A percentile compares a stretch with the other conserved stretches of the same genome.
Evolutionary conservation across 2,329 filamentous ascomycete species (phyloP).

Genomic region (Lecanicillium sp.): DNA sequence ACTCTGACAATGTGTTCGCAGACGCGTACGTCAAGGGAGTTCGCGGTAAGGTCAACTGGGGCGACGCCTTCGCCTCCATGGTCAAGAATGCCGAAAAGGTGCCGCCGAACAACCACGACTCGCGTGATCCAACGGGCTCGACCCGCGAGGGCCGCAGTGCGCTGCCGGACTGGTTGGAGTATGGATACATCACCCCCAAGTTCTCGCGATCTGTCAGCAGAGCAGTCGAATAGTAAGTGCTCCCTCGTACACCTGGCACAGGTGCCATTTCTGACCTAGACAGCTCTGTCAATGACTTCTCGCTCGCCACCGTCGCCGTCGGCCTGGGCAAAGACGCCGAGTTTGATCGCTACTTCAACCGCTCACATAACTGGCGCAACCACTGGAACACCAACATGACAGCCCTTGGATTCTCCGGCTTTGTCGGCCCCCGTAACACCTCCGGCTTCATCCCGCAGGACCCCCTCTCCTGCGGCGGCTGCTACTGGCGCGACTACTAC

Average conservation of each 20-base stretch:
- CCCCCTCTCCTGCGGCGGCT: constrained; percentile 54
- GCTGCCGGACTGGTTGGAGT: constrained; percentile 59
- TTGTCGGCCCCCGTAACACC: constrained; percentile 55
- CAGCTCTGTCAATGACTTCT: constrained; percentile 60
- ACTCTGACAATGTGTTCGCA: constrained; percentile 65
- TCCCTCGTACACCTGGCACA: constrained; percentile 11
- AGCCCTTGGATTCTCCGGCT: constrained; percentile 57
- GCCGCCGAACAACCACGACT: constrained; percentile 53
- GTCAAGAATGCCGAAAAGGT: constrained; percentile 59
- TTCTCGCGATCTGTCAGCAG: constrained; percentile 57
- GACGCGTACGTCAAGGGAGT: constrained; percentile 68
- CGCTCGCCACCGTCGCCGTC: constrained; percentile 56
- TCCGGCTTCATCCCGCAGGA: constrained; percentile 50
- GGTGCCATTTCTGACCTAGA: background rate
- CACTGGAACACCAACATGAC: constrained; percentile 59
- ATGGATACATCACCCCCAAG: constrained; percentile 59
- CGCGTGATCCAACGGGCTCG: constrained; percentile 51
- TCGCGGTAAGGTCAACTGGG: constrained; percentile 57
- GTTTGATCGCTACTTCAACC: constrained; percentile 52
- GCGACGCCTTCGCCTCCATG: constrained; percentile 57
- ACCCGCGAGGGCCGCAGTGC: constrained; percentile 64
- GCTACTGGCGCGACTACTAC: constrained; percentile 57
- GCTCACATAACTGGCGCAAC: constrained; percentile 64
- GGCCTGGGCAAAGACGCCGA: constrained; percentile 48
- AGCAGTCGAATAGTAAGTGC: constrained; percentile 55